Evolutionary conservation across 2,329 filamentous ascomycete species (phyloP), one percentile per base, ranked within the genome.

Genomic region (Fusarium sp.): DNA sequence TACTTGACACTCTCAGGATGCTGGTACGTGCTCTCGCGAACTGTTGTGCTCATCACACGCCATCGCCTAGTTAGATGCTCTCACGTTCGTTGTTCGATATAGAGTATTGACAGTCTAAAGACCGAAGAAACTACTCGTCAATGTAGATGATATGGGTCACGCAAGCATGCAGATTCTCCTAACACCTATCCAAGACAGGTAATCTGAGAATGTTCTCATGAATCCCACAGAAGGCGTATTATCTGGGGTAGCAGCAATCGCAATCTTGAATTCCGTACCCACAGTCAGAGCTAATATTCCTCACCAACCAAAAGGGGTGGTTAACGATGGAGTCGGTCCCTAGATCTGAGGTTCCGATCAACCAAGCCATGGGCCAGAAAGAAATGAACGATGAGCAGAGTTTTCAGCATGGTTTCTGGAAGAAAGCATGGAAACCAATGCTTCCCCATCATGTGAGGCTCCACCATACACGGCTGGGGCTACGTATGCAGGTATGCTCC

Each of bases 351-450:
- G 57, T 45, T 46, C 42, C 45, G 53, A 64, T 67, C 49, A 57
- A 62, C 60, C 61, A 43, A 57, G 49, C 45, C 43, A 57, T 38
- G 31, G 21, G 57, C 65, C 49, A 55, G 49, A 39, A 65, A 56
- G 61, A 66, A 62, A 55, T 66, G 56, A 69, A 50, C 52, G 19
- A 52, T 22, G 42, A 52, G 62, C 57, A 69, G 67, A 70, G 38
- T 69, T 69, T 69, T 69, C 62, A 63, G 34, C 44, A 62, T 31
- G 57, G 65, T 49, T 69, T 70, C 66, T 67, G 66, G 67, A 70
- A 69, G 36, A 55, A 44, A 33, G 45, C 31, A 44, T 64, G 57
- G 62, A 69, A 70, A 21, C 53, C 53, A 66, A 62, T 46, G 15
- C 42, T 47, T 65, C 8, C 38, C 33, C 43, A 70, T 67, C 66